Evolutionary conservation across 495 filamentous ascomycete species (phyloP).

Genomic region (Talaromyces liani): DNA sequence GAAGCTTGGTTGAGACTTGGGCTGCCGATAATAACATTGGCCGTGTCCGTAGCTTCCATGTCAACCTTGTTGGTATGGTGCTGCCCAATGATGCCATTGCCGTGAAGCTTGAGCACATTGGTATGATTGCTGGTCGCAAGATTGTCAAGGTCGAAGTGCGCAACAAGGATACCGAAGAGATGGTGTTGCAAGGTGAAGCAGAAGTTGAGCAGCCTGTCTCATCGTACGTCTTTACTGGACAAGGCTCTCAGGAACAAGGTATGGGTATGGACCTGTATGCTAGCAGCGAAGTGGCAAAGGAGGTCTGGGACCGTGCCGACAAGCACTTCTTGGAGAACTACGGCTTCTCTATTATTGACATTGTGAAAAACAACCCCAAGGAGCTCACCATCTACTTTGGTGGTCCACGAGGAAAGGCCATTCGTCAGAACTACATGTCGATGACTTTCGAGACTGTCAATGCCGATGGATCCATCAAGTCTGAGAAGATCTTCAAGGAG

Average conservation of each 20-base stretch:
- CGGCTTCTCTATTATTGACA: constrained; percentile 95
- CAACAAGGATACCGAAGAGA: constrained; percentile 91
- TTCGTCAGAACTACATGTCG: constrained; percentile 97
- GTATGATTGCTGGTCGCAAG: constrained; percentile 96
- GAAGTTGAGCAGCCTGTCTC: constrained; percentile 98
- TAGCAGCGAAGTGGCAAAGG: constrained; percentile 84
- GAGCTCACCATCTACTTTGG: constrained; percentile 98
- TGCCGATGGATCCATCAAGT: constrained; percentile 84
- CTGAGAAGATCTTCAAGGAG: constrained; percentile 99
- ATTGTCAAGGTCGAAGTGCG: constrained; percentile 96
- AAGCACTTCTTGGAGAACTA: constrained; percentile 98
- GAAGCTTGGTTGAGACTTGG: constrained; percentile 97
- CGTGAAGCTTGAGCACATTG: constrained; percentile 89
- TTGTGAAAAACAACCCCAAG: constrained; percentile 99
- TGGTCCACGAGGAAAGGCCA: constrained; percentile 91
- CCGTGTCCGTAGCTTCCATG: constrained; percentile 93
- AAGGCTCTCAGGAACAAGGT: constrained; percentile 95
- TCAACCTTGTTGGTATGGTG: constrained; percentile 94
- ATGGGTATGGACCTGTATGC: constrained; percentile 99
- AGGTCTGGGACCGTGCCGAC: constrained; percentile 98
- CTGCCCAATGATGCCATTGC: constrained; percentile 91
- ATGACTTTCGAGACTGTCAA: constrained; percentile 99
- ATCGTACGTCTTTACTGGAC: constrained; percentile 95
- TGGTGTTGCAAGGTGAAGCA: constrained; percentile 88
- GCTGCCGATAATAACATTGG: constrained; percentile 97